Evolutionary conservation across 169 alveolate species (phyloP), one percentile per base, ranked within the genome.

Genomic region (Plasmodium yoelii): DNA sequence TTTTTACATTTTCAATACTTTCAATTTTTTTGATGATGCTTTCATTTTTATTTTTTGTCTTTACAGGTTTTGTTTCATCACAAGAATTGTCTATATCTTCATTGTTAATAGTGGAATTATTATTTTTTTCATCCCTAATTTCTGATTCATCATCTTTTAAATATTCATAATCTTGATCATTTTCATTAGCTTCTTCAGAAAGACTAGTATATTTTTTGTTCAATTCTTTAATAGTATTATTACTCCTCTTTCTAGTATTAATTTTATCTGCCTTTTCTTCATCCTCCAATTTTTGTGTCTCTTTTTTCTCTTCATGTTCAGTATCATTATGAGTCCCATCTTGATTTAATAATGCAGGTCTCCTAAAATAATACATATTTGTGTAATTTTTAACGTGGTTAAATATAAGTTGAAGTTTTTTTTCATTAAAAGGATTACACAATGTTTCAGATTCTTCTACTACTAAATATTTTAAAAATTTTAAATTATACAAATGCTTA

Each of bases 401-500:
- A 84, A 84, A 39, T 22, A 84, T 26, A n/a, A 84, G 60, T 55
- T 84, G 91, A 18, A 84, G 19, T 65, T 84, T 84, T 49, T 51
- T 61, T 39, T 84, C 87, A 73, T 84, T 84, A 72, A 84, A 84
- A n/a, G 44, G 69, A 56, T 84, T 84, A 19, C 91, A 84, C 42
- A 84, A 49, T 7, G 87, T 69, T 56, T 84, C 91, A 15, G 87
- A 24, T 49, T 84, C 87, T 64, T 84, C 91, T 24, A 84, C 70
- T 13, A 84, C 57, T 8, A 84, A 9, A 61, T 84, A 84, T 61
- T 84, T 84, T 69, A 84, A 84, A 69, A 84, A 84, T 61, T 84
- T 84, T 44, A 84, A 84, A 84, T 84, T 84, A 53, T 84, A 84
- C 55, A 84, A 84, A 84, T 84, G 91, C 53, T 84, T 84, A 69